phyloP scores from a whole-genome alignment of 2,329 filamentous ascomycete species.

The Phialophora expanda region DNA sequence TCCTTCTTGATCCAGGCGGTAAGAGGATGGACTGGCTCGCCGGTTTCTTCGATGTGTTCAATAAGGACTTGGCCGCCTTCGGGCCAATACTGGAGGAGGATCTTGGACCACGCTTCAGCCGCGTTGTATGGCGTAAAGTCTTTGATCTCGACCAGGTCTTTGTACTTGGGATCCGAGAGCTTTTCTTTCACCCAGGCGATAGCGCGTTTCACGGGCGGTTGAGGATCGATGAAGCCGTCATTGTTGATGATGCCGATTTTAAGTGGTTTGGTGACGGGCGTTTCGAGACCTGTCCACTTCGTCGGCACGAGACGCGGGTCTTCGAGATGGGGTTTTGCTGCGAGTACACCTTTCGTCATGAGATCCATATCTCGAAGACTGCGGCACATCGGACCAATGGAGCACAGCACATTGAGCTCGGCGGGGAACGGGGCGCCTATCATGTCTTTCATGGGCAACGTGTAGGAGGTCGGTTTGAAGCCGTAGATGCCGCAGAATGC shows the following conservation, averaged over 20 bases:
- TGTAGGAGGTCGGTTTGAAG: constrained; percentile 48
- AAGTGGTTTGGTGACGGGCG: constrained; percentile 43
- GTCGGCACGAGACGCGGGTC: constrained; percentile 59
- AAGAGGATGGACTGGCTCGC: constrained; percentile 26
- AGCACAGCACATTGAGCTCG: constrained; percentile 28
- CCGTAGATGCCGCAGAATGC: constrained; percentile 51
- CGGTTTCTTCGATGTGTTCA: constrained; percentile 23
- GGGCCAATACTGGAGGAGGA: constrained; percentile 27
- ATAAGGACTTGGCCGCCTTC: constrained; percentile 15
- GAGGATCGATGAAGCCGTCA: constrained; percentile 68
- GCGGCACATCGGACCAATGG: constrained; percentile 29
- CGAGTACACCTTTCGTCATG: constrained; percentile 50
- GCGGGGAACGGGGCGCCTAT: constrained; percentile 21
- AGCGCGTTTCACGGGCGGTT: constrained; percentile 64
- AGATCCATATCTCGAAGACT: constrained; percentile 56
- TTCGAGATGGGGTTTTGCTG: constrained; percentile 57
- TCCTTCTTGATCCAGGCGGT: constrained; percentile 26
- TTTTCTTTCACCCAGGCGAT: constrained; percentile 50
- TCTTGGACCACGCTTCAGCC: constrained; percentile 21
- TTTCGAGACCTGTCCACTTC: constrained; percentile 52
- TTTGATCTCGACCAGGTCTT: constrained; percentile 54
- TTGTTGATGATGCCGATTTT: constrained; percentile 68
- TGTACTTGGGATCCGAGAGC: constrained; percentile 41
- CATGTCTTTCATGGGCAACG: constrained; percentile 46
- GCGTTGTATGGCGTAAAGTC: constrained; percentile 43